Evolutionary conservation across 2,329 filamentous ascomycete species (phyloP).

Genomic region (Hymenoscyphus albidus): DNA sequence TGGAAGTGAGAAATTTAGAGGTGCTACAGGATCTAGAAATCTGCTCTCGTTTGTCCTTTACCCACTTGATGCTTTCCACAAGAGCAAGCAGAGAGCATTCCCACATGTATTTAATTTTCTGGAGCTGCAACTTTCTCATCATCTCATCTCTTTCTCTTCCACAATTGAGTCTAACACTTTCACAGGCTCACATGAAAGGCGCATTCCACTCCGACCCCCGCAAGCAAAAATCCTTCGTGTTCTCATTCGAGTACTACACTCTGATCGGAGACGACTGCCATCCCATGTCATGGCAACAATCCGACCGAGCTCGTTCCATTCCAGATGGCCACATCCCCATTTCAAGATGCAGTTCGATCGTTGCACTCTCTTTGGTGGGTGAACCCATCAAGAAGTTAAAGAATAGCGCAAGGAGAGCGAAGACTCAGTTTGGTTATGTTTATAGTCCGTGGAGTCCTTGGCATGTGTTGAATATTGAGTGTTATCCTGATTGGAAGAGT

Average conservation of each 20-base stretch:
- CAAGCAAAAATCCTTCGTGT: slow-evolving; percentile 55
- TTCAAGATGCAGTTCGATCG: slow-evolving; percentile 54
- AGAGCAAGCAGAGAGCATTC: no score
- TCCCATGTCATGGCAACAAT: slow-evolving; percentile 57
- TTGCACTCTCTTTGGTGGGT: slow-evolving; percentile 55
- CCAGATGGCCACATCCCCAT: slow-evolving; percentile 52
- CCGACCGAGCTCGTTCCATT: slow-evolving; percentile 44
- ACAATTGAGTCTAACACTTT: neutral
- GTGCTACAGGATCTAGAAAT: neutral
- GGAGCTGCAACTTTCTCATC: slow-evolving; percentile 18
- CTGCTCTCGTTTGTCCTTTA: neutral
- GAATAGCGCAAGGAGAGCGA: slow-evolving; percentile 47
- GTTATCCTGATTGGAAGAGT: slow-evolving; percentile 56
- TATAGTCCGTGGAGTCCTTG: slow-evolving; percentile 58
- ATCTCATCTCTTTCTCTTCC: neutral
- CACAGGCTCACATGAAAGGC: slow-evolving; percentile 16
- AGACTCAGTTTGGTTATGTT: slow-evolving; percentile 47
- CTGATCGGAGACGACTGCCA: slow-evolving; percentile 52
- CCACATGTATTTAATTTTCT: no score
- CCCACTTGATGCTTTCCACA: no score
- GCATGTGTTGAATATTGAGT: slow-evolving; percentile 56
- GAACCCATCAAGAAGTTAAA: slow-evolving; percentile 46
- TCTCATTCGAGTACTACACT: slow-evolving; percentile 63
- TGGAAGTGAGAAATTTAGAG: neutral
- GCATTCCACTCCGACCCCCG: slow-evolving; percentile 37